Percentiles rank a stretch among this genome's conserved stretches.
Conservation (phyloP, 2,329 filamentous ascomycete species). For the Nannizzia gypsea region DNA sequence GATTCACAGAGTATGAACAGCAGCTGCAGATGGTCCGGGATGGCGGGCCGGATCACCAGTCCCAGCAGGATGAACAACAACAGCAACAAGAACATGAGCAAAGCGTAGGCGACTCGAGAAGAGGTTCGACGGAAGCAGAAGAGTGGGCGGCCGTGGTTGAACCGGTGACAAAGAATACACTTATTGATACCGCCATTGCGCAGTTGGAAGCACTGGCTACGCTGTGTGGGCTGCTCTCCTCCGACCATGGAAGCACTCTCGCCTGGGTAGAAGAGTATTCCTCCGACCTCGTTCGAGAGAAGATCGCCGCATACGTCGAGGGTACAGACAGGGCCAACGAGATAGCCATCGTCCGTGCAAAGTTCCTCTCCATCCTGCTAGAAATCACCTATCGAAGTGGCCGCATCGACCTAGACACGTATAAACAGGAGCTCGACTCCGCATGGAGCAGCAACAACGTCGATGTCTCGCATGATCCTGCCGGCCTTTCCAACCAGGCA, state of each 20-base stretch:
- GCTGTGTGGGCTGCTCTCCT: slow-evolving; percentile 40
- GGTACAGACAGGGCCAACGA: slow-evolving; percentile 38
- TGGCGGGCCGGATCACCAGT: slow-evolving; percentile 12
- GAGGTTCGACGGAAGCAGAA: slow-evolving; percentile 33
- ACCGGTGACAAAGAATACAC: slow-evolving; percentile 50
- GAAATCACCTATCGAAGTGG: slow-evolving; percentile 46
- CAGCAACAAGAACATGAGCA: slow-evolving; percentile 9
- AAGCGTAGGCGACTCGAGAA: slow-evolving; percentile 1
- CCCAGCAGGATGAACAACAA: slow-evolving; percentile 12
- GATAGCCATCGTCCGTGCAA: slow-evolving; percentile 43
- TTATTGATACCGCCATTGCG: slow-evolving; percentile 57
- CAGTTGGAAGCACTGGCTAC: slow-evolving; percentile 47
- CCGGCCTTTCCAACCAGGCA: slow-evolving; percentile 43
- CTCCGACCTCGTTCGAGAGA: slow-evolving; percentile 40
- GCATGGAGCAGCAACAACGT: slow-evolving; percentile 31
- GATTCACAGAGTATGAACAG: slow-evolving; percentile 37
- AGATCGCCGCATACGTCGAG: slow-evolving; percentile 42
- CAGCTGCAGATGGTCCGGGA: slow-evolving; percentile 30
- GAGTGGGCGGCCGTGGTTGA: slow-evolving; percentile 58
- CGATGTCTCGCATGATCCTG: slow-evolving; percentile 34
- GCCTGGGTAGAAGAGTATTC: slow-evolving; percentile 50
- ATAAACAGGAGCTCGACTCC: slow-evolving; percentile 35
- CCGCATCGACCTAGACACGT: slow-evolving; percentile 41
- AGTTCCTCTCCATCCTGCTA: slow-evolving; percentile 45
- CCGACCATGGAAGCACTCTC: slow-evolving; percentile 33